A percentile compares a stretch with the other conserved stretches of the same genome.
Conservation (phyloP, 495 filamentous ascomycete species). For the Neurospora cerealis region DNA sequence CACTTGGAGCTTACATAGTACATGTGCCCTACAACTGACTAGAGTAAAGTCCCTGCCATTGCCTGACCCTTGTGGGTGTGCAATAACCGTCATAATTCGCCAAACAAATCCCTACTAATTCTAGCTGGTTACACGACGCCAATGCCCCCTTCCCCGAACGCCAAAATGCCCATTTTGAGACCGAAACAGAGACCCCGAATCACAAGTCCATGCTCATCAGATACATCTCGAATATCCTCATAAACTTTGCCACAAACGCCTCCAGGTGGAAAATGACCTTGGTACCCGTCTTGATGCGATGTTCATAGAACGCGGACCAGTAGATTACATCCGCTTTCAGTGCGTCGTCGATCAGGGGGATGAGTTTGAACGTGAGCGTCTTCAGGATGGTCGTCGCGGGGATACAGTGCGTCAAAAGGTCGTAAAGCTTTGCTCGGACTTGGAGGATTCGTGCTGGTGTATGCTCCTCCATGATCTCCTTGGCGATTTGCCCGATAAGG, state of each 20-base stretch:
- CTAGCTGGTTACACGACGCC: neutral
- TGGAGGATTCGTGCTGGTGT: slow-evolving; percentile 75
- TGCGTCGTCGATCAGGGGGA: slow-evolving; percentile 73
- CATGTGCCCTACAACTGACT: neutral
- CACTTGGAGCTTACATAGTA: neutral
- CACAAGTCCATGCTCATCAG: slow-evolving; percentile 78
- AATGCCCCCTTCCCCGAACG: neutral
- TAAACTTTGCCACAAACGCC: slow-evolving; percentile 96
- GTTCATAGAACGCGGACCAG: slow-evolving; percentile 96
- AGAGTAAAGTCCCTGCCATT: neutral
- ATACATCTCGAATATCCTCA: slow-evolving; percentile 89
- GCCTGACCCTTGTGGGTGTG: neutral
- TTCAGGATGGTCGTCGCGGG: slow-evolving; percentile 87
- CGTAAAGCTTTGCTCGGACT: slow-evolving; percentile 87
- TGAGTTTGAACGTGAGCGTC: slow-evolving; percentile 86
- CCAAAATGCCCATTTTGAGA: neutral
- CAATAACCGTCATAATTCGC: neutral
- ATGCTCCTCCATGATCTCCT: slow-evolving; percentile 85
- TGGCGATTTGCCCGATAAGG: slow-evolving; percentile 73
- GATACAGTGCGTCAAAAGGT: slow-evolving; percentile 93
- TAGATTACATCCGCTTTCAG: slow-evolving; percentile 87
- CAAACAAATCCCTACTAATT: neutral
- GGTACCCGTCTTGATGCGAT: slow-evolving; percentile 77
- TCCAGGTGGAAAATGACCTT: slow-evolving; percentile 98
- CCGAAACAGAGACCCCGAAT: neutral